These are phyloP conservation scores for Multifurca ochricompacta DNA, from an alignment of 768 basidiomycete species.

Conservation along the genomic window DNA sequence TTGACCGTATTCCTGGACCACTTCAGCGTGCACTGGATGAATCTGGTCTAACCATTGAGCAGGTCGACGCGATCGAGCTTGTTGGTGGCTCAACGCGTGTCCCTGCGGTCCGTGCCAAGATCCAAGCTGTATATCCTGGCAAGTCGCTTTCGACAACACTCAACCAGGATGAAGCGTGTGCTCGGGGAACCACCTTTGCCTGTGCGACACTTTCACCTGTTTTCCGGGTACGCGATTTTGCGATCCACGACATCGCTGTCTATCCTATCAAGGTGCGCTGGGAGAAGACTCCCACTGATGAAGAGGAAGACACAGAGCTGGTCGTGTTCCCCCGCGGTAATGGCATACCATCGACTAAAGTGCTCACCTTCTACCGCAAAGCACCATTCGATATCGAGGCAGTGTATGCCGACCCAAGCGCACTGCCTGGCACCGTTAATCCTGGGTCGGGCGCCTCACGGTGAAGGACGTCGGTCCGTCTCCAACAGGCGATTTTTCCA, in stretches of 20 bases:
- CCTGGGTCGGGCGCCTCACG: constrained; percentile 80
- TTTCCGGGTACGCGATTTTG: constrained; percentile 96
- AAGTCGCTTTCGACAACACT: constrained; percentile 85
- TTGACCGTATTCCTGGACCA: constrained; percentile 69
- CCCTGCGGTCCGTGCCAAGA: constrained; percentile 83
- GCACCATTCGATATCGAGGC: constrained; percentile 86
- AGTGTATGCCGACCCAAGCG: constrained; percentile 62
- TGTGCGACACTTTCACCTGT: constrained; percentile 96
- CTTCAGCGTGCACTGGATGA: constrained; percentile 73
- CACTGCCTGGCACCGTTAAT: constrained; percentile 72
- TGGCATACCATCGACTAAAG: constrained; percentile 85
- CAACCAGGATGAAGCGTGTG: constrained; percentile 97
- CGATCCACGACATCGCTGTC: constrained; percentile 73
- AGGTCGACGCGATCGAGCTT: constrained; percentile 88
- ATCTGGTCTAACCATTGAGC: constrained; percentile 71
- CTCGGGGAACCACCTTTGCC: constrained; percentile 92
- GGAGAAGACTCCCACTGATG: constrained; percentile 64
- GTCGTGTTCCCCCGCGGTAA: constrained; percentile 86
- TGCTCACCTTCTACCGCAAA: constrained; percentile 90
- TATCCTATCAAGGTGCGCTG: constrained; percentile 91
- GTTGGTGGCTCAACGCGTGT: constrained; percentile 91
- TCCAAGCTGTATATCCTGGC: constrained; percentile 74
- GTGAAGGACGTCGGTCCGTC: constrained; percentile 73
- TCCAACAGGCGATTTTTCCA: constrained; percentile 62
- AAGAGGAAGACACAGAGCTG: constrained; percentile 87